Base-by-base conservation (phyloP, 257 asterid genomes). In the Echites panduratus region DNA sequence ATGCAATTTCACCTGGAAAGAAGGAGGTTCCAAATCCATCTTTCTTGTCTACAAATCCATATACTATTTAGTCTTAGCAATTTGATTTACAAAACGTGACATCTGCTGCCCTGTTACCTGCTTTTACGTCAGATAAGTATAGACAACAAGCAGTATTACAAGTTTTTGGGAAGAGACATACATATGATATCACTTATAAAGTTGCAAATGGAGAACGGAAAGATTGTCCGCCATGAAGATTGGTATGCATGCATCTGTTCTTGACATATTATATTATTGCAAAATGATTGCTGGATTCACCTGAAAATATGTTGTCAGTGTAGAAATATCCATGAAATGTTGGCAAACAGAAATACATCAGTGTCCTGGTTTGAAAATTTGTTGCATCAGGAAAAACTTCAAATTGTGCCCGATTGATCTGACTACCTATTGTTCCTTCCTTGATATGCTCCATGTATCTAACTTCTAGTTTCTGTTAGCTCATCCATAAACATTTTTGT, bases 101-200 rank as follows among this genome's bases (percentile, higher is more conserved):
- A 49, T 26, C 54, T 66, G 1, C 54, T 66, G 1, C 17, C 43
- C 29, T 50, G 45, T 73, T 29, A 44, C 7, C 63, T 38, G 58
- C 38, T 45, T 29, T 47, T 52, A 40, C 20, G 22, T 66, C 85
- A 90, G 98, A 85, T 87, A 68, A 72, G 83, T 47, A 87, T 93
- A 13, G 95, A 90, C 91, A 93, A 84, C 85, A 93, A 89, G 78
- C 97, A 93, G 74, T 86, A 79, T 64, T 90, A 90, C 93, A 90
- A 89, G 83, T 89, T 89, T 73, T 54, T 84, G 82, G 96, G 98
- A 66, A 90, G 63, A 81, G 89, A 85, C 83, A 89, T 90, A 63
- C 68, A 93, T 73, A 74, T 93, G 93, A 76, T 87, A 69, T 93
- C 98, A 19, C 95, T 86, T 71, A 89, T 93, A 84, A 86, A 73